phyloP scores from a whole-genome alignment of 371 early-diverging fungal species.

The Mortierella sp. region DNA sequence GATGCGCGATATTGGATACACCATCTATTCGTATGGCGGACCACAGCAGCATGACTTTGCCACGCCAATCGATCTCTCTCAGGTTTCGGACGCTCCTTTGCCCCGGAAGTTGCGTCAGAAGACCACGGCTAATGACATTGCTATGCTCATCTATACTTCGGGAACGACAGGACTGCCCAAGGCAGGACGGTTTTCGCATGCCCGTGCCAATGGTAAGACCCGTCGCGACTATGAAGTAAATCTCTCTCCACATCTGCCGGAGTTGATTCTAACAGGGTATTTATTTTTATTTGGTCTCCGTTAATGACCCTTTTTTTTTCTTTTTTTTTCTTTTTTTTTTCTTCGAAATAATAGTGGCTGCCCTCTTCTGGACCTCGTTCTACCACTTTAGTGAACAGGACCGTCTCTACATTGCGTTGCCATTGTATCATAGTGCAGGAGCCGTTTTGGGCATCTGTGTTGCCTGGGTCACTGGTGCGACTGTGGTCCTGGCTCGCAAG shows the following conservation, averaged over 20 bases:
- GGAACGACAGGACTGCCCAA: conserved; percentile 85
- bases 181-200: conserved; percentile 50
- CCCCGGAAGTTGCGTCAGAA: conserved; percentile 38
- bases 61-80: conserved; percentile 26
- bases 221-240: not conserved
- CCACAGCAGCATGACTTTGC: conserved; percentile 31
- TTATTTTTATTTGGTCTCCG: not conserved
- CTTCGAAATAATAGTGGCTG: conserved; percentile 23
- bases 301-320: not conserved
- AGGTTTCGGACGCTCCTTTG: conserved; percentile 21
- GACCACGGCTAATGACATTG: conserved; percentile 67
- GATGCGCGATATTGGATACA: conserved; percentile 40
- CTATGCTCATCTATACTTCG: conserved; percentile 95
- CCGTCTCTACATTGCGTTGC: conserved; percentile 48
- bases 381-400: conserved; percentile 40
- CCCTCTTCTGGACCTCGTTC: conserved; percentile 46
- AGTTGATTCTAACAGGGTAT: not conserved
- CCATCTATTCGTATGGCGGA: conserved; percentile 37
- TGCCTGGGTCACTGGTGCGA: conserved; percentile 51
- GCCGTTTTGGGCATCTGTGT: conserved; percentile 51
- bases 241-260: not conserved
- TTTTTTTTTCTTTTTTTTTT: not conserved
- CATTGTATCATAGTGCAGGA: conserved; percentile 47
- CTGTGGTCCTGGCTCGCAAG: conserved; percentile 50
- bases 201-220: conserved; percentile 48